phyloP scores from a whole-genome alignment of 345 rosid genomes.

The Corchorus capsularis region DNA sequence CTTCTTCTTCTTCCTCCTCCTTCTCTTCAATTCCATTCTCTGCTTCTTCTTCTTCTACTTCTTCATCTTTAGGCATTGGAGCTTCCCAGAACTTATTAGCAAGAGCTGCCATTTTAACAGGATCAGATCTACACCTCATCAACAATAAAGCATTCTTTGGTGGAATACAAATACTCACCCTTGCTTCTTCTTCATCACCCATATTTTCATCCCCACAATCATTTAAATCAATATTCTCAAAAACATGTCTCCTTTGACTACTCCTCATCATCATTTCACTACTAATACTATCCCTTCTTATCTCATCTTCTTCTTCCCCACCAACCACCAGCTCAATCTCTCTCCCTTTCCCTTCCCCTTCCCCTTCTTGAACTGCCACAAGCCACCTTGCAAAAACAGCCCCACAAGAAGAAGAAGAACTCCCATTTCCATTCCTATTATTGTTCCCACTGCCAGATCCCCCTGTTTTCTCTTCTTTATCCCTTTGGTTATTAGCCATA shows the following conservation, averaged over 20 bases:
- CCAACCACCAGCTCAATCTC: constrained; percentile 79
- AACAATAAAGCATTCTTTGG: constrained; percentile 86
- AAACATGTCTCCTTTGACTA: constrained; percentile 70
- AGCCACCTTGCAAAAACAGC: constrained; percentile 84
- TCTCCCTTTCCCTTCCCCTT: constrained; percentile 52
- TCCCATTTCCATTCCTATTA: constrained; percentile 25
- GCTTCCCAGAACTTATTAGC: constrained; percentile 73
- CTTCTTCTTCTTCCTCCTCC: constrained; percentile 19
- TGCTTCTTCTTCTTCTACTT: constrained; percentile 19
- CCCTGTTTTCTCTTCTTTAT: constrained; percentile 34
- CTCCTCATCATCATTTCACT: constrained; percentile 40
- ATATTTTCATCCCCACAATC: constrained; percentile 46
- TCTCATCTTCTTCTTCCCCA: constrained; percentile 47
- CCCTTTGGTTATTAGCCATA: constrained; percentile 36
- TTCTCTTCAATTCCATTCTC: constrained; percentile 17
- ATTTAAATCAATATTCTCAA: constrained; percentile 60
- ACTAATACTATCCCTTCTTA: constrained; percentile 28
- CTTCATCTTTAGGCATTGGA: constrained; percentile 38
- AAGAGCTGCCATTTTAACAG: constrained; percentile 87
- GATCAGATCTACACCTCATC: constrained; percentile 97
- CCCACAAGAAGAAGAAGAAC: constrained; percentile 65
- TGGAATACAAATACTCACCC: constrained; percentile 66
- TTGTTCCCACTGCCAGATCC: constrained; percentile 8
- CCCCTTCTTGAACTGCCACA: constrained; percentile 72
- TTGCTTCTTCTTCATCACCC: constrained; percentile 49